Evolutionary conservation across 1,284 basidiomycete species (phyloP).

Genomic region (Ceratobasidium sp.): DNA sequence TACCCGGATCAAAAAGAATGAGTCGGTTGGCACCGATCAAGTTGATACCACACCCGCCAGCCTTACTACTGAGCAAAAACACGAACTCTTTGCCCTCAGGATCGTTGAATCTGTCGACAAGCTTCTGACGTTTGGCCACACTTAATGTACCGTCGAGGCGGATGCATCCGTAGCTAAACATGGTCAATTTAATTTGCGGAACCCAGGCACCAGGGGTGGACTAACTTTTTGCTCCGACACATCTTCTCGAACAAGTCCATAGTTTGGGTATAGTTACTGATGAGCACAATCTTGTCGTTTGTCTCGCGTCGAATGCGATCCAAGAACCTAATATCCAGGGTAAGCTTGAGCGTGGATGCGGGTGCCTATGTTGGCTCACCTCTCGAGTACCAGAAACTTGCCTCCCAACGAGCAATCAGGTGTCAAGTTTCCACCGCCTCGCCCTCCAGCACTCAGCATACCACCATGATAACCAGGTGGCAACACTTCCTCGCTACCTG

Average conservation of each 20-base stretch:
- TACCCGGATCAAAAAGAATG: slow-evolving; percentile 95
- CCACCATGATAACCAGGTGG: slow-evolving; percentile 82
- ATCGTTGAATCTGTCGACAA: slow-evolving; percentile 98
- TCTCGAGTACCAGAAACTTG: slow-evolving; percentile 93
- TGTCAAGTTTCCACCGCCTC: slow-evolving; percentile 46
- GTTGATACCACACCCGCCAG: slow-evolving; percentile 98
- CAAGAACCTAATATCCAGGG: slow-evolving; percentile 71
- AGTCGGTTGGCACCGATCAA: slow-evolving; percentile 96
- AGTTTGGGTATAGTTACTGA: slow-evolving; percentile 98
- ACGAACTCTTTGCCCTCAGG: slow-evolving; percentile 95
- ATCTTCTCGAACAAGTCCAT: slow-evolving; percentile 93
- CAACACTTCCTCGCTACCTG: slow-evolving; percentile 84
- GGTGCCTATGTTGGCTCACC: slow-evolving; percentile 62
- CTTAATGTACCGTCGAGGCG: slow-evolving; percentile 94
- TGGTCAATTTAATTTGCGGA: slow-evolving; percentile 9
- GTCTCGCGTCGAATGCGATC: slow-evolving; percentile 83
- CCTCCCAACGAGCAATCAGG: slow-evolving; percentile 81
- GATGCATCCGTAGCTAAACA: slow-evolving; percentile 86
- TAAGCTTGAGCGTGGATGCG: background rate
- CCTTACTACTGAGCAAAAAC: slow-evolving; percentile 95
- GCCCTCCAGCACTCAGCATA: slow-evolving; percentile 57
- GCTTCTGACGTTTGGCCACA: slow-evolving; percentile 94
- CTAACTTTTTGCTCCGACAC: slow-evolving; percentile 83
- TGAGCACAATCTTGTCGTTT: slow-evolving; percentile 97
- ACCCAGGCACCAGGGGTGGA: slow-evolving; percentile 31